Evolutionary conservation across 176 grass and related monocot genomes (phyloP), one percentile per base, ranked within the genome.

Genomic region (Rhynchospora tenuis): DNA sequence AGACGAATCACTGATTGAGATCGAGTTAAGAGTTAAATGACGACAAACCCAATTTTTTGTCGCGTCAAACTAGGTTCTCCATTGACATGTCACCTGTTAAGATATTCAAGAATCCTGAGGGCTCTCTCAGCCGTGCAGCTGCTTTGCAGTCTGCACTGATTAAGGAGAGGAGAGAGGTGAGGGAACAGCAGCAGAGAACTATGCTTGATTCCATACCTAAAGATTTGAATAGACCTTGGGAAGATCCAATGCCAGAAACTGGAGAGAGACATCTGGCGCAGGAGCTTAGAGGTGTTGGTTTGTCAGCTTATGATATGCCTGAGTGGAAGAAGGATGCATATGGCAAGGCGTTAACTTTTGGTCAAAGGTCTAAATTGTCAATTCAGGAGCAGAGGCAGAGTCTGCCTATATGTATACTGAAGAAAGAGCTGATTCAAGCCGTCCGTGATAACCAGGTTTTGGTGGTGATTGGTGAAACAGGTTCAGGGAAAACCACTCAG

Each of bases 311-410:
- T 81, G 92, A 92, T 77, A 97, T 98, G 92, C 95, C 95, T 2
- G 95, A 94, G 68, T 98, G 95, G 95, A 98, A 98, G 85, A 93
- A 94, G 59, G 94, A 97, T 79, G 92, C 95, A 2, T 98, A 98
- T 84, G 95, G 92, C 82, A 98, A 94, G 50, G 92, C 92, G 24
- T 83, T 92, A 68, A 94, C 95, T 24, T 94, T 94, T 84, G 95
- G 90, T 64, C 89, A 94, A 73, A 92, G 92, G 64, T 94, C 90
- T 6, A 98, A 94, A 81, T 76, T 94, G 62, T 94, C 92, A 17
- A 93, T 98, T 50, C 95, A 98, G 71, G 92, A 94, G 42, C 95
- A 98, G 84, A 93, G 89, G 69, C 95, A 98, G 75, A 93, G 85
- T 72, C 89, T 98, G 86, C 95, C 95, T 12, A 98, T 98, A 74